Percentiles rank a stretch among this genome's conserved stretches.
phyloP scores from a whole-genome alignment of 1,139 yeast genomes.

The Blastobotrys serpentis region DNA sequence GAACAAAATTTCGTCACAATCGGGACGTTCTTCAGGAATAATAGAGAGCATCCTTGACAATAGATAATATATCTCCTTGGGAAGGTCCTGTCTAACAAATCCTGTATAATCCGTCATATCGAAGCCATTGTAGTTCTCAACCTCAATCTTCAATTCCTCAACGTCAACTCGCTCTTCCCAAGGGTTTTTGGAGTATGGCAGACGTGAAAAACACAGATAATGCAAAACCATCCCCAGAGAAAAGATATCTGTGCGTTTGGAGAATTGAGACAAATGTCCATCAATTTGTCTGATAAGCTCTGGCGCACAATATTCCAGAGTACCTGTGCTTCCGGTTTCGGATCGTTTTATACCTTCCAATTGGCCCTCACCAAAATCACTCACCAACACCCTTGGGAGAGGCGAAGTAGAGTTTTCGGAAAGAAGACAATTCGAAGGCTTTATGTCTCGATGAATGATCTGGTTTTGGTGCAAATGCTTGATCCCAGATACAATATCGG shows the following conservation, averaged over 20 bases:
- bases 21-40: conserved; percentile 45
- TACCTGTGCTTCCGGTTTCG: conserved; percentile 80
- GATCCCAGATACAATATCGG: conserved; percentile 69
- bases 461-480: conserved; percentile 69
- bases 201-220: conserved; percentile 63
- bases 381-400: conserved; percentile 70
- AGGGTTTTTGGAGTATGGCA: conserved; percentile 56
- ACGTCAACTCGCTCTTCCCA: conserved; percentile 32
- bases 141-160: conserved; percentile 44
- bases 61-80: conserved; percentile 43
- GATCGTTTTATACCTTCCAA: conserved; percentile 57
- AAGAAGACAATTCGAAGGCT: conserved; percentile 81
- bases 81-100: conserved; percentile 40
- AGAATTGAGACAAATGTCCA: conserved; percentile 50
- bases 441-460: conserved; percentile 80
- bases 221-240: conserved; percentile 80
- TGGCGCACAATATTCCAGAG: conserved; percentile 84
- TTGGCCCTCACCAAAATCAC: conserved; percentile 90
- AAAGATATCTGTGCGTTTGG: conserved; percentile 72
- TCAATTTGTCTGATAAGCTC: conserved; percentile 52
- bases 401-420: conserved; percentile 38
- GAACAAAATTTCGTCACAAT: conserved; percentile 42
- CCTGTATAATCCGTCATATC: conserved; percentile 24
- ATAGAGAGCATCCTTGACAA: conserved; percentile 41
- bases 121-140: conserved; percentile 40